Conservation (phyloP, 495 filamentous ascomycete genomes). For the Neurospora discreta region DNA sequence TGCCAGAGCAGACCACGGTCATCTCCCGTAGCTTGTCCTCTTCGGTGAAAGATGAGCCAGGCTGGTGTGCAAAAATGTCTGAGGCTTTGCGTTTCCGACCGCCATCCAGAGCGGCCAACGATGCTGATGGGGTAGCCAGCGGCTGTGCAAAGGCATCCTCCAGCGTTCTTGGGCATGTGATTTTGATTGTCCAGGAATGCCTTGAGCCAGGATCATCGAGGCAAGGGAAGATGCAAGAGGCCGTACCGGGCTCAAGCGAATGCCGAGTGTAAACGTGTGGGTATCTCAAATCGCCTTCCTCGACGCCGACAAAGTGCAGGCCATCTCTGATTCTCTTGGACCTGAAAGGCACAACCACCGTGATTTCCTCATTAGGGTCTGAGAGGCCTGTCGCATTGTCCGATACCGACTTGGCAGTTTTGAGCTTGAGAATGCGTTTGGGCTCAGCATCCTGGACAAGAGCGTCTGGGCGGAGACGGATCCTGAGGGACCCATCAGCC, state of each 20-base stretch:
- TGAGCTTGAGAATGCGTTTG: constrained; percentile 20
- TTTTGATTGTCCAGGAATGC: constrained; percentile 77
- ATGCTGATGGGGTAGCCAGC: constrained; percentile 16
- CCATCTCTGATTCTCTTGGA: constrained; percentile 69
- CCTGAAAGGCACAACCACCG: constrained; percentile 59
- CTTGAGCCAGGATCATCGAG: constrained; percentile 70
- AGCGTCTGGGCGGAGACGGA: constrained; percentile 27
- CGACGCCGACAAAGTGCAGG: constrained; percentile 78
- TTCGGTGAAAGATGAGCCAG: constrained; percentile 26
- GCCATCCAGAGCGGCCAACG: constrained; percentile 2
- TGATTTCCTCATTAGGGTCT: constrained; percentile 22
- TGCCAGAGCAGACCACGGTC: constrained; percentile 80
- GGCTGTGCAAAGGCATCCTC: constrained; percentile 62
- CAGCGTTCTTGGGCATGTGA: constrained; percentile 73
- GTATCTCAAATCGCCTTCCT: constrained; percentile 65
- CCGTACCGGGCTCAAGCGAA: constrained; percentile 60
- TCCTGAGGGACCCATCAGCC: constrained; percentile 29
- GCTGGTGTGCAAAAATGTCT: neutral
- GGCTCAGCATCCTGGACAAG: constrained; percentile 21
- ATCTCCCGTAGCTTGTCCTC: constrained; percentile 83
- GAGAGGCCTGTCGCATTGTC: constrained; percentile 17
- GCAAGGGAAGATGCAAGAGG: constrained; percentile 82
- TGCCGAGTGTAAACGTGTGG: constrained; percentile 88
- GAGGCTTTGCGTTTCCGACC: constrained; percentile 22
- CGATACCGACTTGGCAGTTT: constrained; percentile 20